Base-by-base conservation (phyloP, 2,329 filamentous ascomycete genomes). In the Ciborinia camelliae region DNA sequence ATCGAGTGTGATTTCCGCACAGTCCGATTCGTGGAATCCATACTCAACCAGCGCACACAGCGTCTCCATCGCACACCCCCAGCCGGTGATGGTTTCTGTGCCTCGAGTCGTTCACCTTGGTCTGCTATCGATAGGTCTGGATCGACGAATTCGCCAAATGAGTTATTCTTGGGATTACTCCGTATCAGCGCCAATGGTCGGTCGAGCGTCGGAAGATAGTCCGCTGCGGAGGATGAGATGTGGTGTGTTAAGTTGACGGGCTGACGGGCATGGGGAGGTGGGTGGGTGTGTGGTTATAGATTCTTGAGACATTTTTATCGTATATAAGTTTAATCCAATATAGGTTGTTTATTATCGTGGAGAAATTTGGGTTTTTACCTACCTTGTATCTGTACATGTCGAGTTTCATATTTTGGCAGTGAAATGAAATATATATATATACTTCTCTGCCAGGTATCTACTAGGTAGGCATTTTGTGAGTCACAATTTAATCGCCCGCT, bases 21-120 rank as follows among this genome's bases (percentile, higher is more conserved):
- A 68, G 1, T 65, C 68, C 14, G 74, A 51, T 14, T 64, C 64
- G 15, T 62, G 23, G 15, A 73, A 64, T 18, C 67, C 70, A 51
- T 71, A 71, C 35, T 73, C 68, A 12, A 72, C 26, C 15, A 71
- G 28, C 0, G 66, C 68, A 41, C 69, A 63, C 8, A 73, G 18
- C 0, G 69, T 62, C 65, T 74, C 72, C 7, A 64, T 50, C 15
- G 70, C 71, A 35, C 67, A 71, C 0, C 72, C 71, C 58, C 18
- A 12, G 63, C 54, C 0, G 63, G 63, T 10, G 39, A 50, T 35
- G 10, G 30, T 12, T 23, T 43, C 26, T 65, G 52, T 12, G 47
- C n/a, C 9, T n/a, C 35, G 14, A 68, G 26, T 7, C 23, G 45
- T 7, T 26, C 15, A 2, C 20, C 4, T n/a, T 61, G 28, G 18